Evolutionary conservation across 768 basidiomycete genomes (phyloP).

Genomic region (Phylloporus sp.): DNA sequence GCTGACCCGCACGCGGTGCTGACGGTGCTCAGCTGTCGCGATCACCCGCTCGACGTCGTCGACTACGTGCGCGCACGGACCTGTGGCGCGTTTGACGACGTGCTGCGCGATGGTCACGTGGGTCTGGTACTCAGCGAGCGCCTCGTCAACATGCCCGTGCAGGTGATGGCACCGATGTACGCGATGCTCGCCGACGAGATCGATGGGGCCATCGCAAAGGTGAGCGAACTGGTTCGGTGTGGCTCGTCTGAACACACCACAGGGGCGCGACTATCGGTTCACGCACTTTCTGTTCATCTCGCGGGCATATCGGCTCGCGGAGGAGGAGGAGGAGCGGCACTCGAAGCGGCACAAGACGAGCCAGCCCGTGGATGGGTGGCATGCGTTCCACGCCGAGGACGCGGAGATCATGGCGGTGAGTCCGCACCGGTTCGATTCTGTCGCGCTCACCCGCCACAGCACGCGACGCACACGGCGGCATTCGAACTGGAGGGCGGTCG

Average conservation of each 20-base stretch:
- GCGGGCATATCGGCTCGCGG: slow-evolving; percentile 69
- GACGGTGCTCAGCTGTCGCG: slow-evolving; percentile 76
- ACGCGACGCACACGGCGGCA: slow-evolving; percentile 17
- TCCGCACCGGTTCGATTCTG: neutral
- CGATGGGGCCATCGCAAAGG: slow-evolving; percentile 64
- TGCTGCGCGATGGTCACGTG: slow-evolving; percentile 47
- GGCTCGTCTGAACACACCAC: neutral
- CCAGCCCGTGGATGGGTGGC: slow-evolving; percentile 41
- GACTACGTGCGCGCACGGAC: slow-evolving; percentile 69
- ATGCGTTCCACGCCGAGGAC: slow-evolving; percentile 86
- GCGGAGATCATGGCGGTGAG: slow-evolving; percentile 62
- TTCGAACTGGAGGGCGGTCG: slow-evolving; percentile 57
- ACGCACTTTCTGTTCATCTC: slow-evolving; percentile 75
- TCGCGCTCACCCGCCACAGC: neutral
- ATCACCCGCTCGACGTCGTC: slow-evolving; percentile 59
- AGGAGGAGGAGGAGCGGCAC: slow-evolving; percentile 57
- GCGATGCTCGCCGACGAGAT: slow-evolving; percentile 83
- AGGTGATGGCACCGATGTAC: slow-evolving; percentile 91
- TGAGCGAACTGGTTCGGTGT: slow-evolving; percentile 17
- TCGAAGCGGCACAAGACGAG: slow-evolving; percentile 36
- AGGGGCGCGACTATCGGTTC: slow-evolving; percentile 66
- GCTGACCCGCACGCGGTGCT: slow-evolving; percentile 83
- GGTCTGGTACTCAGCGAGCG: slow-evolving; percentile 87
- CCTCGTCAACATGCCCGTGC: slow-evolving; percentile 93
- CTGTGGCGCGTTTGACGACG: slow-evolving; percentile 47